Conservation (phyloP, 2,329 filamentous ascomycete genomes). For the Trichoderma koningii region DNA sequence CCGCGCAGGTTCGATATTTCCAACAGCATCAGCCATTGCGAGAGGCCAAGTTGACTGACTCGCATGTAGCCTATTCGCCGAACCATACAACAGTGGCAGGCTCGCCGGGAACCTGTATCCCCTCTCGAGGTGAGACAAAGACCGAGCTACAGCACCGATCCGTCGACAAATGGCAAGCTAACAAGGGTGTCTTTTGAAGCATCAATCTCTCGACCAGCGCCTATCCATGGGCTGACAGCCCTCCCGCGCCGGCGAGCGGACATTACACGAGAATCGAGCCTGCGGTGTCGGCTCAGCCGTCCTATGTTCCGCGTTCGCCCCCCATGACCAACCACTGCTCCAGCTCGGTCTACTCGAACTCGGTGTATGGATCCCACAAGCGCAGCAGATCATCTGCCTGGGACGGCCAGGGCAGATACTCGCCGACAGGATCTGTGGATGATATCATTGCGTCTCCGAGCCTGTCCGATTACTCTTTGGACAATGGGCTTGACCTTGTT, state of each 20-base stretch:
- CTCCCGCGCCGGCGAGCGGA: constrained; percentile 36
- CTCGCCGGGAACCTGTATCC: constrained; percentile 44
- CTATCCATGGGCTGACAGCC: constrained; percentile 36
- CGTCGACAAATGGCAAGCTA: constrained; percentile 32
- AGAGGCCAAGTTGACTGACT: constrained; percentile 23
- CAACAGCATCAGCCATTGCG: constrained; percentile 9
- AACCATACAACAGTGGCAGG: constrained; percentile 38
- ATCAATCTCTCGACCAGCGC: constrained; percentile 46
- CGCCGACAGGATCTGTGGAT: constrained; percentile 60
- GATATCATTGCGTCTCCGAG: constrained; percentile 60
- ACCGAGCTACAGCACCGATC: constrained; percentile 8
- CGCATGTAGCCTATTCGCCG: constrained; percentile 37
- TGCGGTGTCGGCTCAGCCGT: constrained; percentile 43
- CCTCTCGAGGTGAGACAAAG: constrained; percentile 44
- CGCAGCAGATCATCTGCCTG: constrained; percentile 44
- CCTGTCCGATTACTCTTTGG: constrained; percentile 62
- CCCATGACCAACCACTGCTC: constrained; percentile 44
- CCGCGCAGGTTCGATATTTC: constrained; percentile 54
- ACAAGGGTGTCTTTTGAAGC: constrained; percentile 44
- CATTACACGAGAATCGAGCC: constrained; percentile 46
- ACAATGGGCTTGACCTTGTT: constrained; percentile 49
- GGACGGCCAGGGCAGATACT: constrained; percentile 55
- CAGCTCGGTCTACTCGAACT: constrained; percentile 26
- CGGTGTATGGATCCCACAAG: constrained; percentile 27
- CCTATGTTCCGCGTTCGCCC: constrained; percentile 47